Base-by-base conservation (phyloP, 2,329 filamentous ascomycete species). In the Diaporthe sp. region DNA sequence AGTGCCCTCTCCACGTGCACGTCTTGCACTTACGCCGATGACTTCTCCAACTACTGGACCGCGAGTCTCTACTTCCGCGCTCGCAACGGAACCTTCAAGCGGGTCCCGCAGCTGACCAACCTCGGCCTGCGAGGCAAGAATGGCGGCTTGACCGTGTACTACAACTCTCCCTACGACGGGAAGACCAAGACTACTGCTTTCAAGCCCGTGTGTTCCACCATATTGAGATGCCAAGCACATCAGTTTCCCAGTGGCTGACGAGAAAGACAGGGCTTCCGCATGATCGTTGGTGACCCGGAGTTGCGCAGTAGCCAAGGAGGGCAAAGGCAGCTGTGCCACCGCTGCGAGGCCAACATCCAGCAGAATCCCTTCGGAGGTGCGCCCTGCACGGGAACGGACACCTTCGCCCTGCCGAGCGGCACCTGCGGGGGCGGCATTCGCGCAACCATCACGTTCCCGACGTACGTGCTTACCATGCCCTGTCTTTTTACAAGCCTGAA, bases 131-230 rank as follows among this genome's bases (percentile, higher is more conserved):
- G 64, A 25, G 77, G 80, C 15, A 81, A 83, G 9, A 79, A 81
- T 1, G 84, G 82, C 4, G 84, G 85, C 25, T 83, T 86, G 74
- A 85, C 84, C 0, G 81, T 86, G 5, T 86, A 86, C 79, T 86
- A 86, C 75, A 85, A 85, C 28, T 82, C 83, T 1, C 81, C 82
- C 1, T 81, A 81, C 17, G 72, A 73, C 47, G 71, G 71, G 15
- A 60, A 66, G 19, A 61, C 61, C 10, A 82, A 81, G 22, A 84
- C 86, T 1, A 86, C 84, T 1, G 85, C 85, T 0, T 86, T 87
- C 78, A 84, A 81, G 78, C 82, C 83, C 17, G 82, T 81, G 76
- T 17, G 79, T 75, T 4, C 22, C 22, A 45, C 3, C 5, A 50
- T n/a, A 7, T 33, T 35, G 4, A 28, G 4, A 74, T 66, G 2